A percentile compares a stretch with the other conserved stretches of the same genome.
phyloP scores from a whole-genome alignment of 2,329 filamentous ascomycete species.

The Fusarium praegraminearum region DNA sequence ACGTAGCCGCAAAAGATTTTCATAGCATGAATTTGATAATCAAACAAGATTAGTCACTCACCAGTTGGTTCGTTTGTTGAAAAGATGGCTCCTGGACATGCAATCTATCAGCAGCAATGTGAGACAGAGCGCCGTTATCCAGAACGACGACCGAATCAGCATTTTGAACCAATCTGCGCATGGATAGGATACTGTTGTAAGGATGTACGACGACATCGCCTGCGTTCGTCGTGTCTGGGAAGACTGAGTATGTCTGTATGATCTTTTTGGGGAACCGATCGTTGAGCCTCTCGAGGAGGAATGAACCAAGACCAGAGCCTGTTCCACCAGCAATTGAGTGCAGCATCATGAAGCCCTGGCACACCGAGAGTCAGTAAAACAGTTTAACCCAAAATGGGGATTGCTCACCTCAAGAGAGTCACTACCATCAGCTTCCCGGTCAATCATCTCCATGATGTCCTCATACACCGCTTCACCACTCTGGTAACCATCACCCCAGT shows the following conservation, averaged over 20 bases:
- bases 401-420: conserved; percentile 82
- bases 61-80: conserved; percentile 96
- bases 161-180: conserved; percentile 92
- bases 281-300: conserved; percentile 93
- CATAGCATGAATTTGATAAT: neutral
- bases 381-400: neutral
- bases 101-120: conserved; percentile 92
- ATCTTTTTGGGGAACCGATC: conserved; percentile 99
- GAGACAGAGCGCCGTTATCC: conserved; percentile 92
- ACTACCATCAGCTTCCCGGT: conserved; percentile 96
- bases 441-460: conserved; percentile 99
- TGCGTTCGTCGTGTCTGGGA: conserved; percentile 89
- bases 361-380: conserved; percentile 7
- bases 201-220: conserved; percentile 96
- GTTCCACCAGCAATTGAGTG: conserved; percentile 98
- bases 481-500: conserved; percentile 97
- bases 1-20: neutral
- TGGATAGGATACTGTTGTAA: conserved; percentile 94
- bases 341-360: conserved; percentile 93
- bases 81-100: conserved; percentile 97
- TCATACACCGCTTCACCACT: conserved; percentile 92
- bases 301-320: conserved; percentile 94
- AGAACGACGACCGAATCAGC: conserved; percentile 97
- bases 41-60: conserved; percentile 51
- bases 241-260: conserved; percentile 98